Evolutionary conservation across 768 basidiomycete species (phyloP).

Genomic region (Phanerodontia chrysosporium): DNA sequence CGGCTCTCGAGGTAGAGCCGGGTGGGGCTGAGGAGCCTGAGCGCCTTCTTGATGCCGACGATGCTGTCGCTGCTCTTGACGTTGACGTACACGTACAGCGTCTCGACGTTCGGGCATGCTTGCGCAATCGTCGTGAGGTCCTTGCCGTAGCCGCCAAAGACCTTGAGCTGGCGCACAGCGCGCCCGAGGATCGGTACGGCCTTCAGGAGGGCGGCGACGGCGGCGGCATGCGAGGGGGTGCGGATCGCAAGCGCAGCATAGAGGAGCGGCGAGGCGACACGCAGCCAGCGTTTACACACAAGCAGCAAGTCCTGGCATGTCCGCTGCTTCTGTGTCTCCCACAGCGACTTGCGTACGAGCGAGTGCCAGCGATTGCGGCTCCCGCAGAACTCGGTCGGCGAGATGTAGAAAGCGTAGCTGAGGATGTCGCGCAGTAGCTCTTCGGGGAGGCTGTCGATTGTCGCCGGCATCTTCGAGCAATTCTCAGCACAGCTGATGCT

Average conservation of each 20-base stretch:
- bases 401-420: too few species aligned
- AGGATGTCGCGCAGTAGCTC: too few species aligned
- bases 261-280: background rate
- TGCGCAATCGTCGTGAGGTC: background rate
- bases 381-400: too few species aligned
- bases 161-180: background rate
- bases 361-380: too few species aligned
- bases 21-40: background rate
- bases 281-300: slow-evolving; percentile 5
- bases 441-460: too few species aligned
- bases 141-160: background rate
- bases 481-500: too few species aligned
- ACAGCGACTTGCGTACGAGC: too few species aligned
- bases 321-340: too few species aligned
- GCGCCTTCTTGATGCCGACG: slow-evolving; percentile 3
- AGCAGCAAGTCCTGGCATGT: too few species aligned
- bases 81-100: background rate
- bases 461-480: too few species aligned
- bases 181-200: background rate
- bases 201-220: background rate
- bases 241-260: background rate
- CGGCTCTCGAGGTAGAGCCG: background rate
- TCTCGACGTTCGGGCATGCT: background rate
- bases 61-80: background rate
- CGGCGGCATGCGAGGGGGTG: background rate